Percentiles rank a stretch among this genome's conserved stretches.
These are phyloP conservation scores for Solanum dulcamara DNA, from an alignment of 257 asterid species.

Conservation along the genomic window DNA sequence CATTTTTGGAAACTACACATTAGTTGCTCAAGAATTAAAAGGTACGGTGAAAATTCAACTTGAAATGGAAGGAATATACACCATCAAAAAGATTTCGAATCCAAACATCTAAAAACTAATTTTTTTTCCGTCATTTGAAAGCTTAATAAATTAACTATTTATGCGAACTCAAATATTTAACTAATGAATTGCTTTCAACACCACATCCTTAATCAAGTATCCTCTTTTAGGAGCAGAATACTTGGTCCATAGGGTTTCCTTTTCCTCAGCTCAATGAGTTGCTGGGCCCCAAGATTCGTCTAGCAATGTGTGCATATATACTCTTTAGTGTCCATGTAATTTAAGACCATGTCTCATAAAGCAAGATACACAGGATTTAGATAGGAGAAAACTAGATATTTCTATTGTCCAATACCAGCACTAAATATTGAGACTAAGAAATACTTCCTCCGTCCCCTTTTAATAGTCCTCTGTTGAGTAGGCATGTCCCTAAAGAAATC, in stretches of 20 bases:
- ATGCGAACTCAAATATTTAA: background rate
- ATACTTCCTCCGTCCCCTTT: background rate
- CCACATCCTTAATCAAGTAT: background rate
- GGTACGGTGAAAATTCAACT: background rate
- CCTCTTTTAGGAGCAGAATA: background rate
- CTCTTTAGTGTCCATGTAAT: background rate
- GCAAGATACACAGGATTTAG: background rate
- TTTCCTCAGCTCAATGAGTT: background rate
- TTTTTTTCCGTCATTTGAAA: background rate
- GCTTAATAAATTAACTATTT: background rate
- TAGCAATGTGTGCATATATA: background rate
- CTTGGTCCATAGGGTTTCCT: background rate
- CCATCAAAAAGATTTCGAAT: background rate
- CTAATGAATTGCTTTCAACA: background rate
- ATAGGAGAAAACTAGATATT: background rate
- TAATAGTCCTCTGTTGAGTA: background rate
- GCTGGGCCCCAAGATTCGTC: background rate
- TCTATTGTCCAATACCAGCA: background rate
- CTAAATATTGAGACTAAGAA: background rate
- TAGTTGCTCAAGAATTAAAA: background rate
- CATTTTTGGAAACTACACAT: background rate
- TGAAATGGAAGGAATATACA: background rate
- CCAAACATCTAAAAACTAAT: background rate
- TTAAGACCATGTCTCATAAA: background rate
- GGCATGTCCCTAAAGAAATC: background rate